Evolutionary conservation across 257 asterid species (phyloP), one percentile per base, ranked within the genome.

Genomic region (Ligustrum vulgare): DNA sequence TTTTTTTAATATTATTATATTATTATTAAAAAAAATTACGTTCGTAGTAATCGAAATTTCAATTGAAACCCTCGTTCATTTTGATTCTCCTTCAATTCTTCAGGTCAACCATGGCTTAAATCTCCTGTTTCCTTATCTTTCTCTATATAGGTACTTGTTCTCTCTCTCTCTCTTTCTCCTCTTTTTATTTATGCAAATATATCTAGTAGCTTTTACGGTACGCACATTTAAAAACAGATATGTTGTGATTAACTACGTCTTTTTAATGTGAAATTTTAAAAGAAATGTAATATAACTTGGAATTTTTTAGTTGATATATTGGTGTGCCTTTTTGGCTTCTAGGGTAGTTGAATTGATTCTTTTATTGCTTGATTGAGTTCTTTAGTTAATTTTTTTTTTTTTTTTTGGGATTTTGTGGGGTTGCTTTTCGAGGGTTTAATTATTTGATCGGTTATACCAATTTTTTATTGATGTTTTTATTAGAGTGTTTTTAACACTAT

Each of bases 61-160:
- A 25, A 73, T 79, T 58, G 80, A 16, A 68, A 78, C 69, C 45
- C 71, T 47, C 18, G 70, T 36, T 2, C 64, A 35, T 77, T 77
- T 65, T 72, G 74, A 67, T 77, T 74, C 62, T 75, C 28, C 83
- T 51, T 75, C 84, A 67, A 73, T 83, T 78, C 45, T 70, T 73
- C 72, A 71, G 58, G 76, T 85, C 85, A 76, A 74, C 70, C 82
- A 77, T 83, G 86, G 80, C 78, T 84, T 81, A 65, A 87, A 67
- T 78, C 81, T 51, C 66, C 56, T 51, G 51, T 49, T 41, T 9
- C 62, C 71, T 37, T 32, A 60, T 73, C 34, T 72, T n/a, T 67
- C 33, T 58, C 9, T 72, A 31, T 67, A 32, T 54, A 6, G 39
- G 56, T 56, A 58, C 64, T 0, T 31, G 9, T 2, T 70, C 31